A percentile compares a stretch with the other conserved stretches of the same genome.
Evolutionary conservation across 257 asterid species (phyloP).

Genomic region (Solanum chiquidenum): DNA sequence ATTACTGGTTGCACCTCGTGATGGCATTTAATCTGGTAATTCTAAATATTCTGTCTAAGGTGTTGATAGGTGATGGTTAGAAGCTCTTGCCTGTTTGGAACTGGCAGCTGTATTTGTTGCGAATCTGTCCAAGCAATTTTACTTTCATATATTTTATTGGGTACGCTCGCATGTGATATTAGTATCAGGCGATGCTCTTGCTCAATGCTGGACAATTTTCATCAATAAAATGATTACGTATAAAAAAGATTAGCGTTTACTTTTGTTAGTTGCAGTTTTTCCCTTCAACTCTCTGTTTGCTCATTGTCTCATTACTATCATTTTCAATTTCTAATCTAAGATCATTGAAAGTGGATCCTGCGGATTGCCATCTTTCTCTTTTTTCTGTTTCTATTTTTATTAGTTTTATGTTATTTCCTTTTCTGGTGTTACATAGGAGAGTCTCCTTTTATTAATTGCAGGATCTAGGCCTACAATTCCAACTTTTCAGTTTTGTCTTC

Average conservation of each 20-base stretch:
- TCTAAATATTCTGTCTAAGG: neutral
- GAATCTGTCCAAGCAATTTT: neutral
- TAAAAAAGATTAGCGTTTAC: neutral
- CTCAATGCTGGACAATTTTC: neutral
- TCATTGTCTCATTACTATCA: neutral
- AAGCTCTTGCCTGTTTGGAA: neutral
- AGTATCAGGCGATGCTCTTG: neutral
- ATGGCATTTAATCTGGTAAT: neutral
- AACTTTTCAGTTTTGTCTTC: neutral
- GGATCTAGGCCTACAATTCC: slow-evolving; percentile 5
- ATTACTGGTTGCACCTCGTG: neutral
- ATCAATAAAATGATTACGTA: neutral
- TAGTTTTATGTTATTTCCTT: neutral
- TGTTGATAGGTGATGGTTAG: neutral
- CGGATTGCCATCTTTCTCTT: neutral
- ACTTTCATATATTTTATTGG: neutral
- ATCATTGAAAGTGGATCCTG: neutral
- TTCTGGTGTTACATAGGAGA: neutral
- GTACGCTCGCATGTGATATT: neutral
- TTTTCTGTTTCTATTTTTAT: neutral
- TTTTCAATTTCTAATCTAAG: neutral
- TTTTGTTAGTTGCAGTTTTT: neutral
- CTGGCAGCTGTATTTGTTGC: neutral
- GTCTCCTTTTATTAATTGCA: neutral
- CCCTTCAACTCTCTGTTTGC: neutral